Conservation (phyloP, 495 filamentous ascomycete genomes). For the Recurvomyces mirabilis region DNA sequence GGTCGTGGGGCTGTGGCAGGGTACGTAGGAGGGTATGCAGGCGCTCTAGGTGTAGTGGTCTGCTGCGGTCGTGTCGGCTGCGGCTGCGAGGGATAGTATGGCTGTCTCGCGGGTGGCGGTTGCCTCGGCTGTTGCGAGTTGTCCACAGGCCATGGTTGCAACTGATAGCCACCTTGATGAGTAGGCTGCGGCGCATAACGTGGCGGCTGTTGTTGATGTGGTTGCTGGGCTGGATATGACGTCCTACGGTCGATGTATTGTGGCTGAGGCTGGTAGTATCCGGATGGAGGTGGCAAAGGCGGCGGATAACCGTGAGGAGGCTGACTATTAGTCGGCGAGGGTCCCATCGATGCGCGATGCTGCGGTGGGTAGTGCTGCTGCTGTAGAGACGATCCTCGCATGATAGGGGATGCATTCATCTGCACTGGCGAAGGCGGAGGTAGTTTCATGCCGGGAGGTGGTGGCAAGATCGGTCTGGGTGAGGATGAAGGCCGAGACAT, state of each 20-base stretch:
- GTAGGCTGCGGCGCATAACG: constrained; percentile 14
- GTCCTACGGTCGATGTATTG: constrained; percentile 16
- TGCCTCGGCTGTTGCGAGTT: constrained; percentile 6
- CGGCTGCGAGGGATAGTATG: no score
- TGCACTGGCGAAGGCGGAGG: constrained; percentile 9
- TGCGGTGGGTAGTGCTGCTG: constrained; percentile 25
- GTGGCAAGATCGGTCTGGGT: constrained; percentile 19
- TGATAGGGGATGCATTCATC: constrained; percentile 8
- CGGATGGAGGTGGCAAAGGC: constrained; percentile 16
- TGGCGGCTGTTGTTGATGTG: constrained; percentile 7
- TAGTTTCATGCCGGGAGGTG: constrained; percentile 22
- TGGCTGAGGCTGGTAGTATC: constrained; percentile 17
- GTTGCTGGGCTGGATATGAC: constrained; percentile 16
- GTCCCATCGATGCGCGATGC: constrained; percentile 4
- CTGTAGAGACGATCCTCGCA: constrained; percentile 6
- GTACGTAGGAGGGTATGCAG: neutral
- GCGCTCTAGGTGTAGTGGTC: no score
- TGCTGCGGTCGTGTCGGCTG: constrained; percentile 8
- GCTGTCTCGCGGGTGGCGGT: constrained; percentile 2
- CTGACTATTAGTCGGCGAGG: constrained; percentile 1
- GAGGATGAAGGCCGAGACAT: constrained; percentile 19
- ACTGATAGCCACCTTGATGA: constrained; percentile 28
- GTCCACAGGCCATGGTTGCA: constrained; percentile 31
- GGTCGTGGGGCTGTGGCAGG: constrained; percentile 5
- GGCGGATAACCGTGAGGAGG: constrained; percentile 17